Evolutionary conservation across 352 stramenopile species (phyloP).

Genomic region (Pythium apleroticum): DNA sequence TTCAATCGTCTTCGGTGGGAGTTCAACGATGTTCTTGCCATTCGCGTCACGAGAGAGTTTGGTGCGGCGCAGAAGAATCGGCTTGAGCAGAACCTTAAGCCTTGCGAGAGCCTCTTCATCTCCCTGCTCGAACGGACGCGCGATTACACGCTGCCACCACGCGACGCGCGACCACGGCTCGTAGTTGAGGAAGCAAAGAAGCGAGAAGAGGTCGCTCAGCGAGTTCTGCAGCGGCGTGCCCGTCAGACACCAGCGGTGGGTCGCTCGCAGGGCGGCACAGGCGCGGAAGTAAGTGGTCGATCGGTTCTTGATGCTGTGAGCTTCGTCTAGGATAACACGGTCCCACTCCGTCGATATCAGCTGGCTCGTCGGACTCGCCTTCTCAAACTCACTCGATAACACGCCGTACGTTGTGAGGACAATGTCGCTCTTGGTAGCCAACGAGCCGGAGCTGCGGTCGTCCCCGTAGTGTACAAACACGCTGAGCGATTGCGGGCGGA

Average conservation of each 20-base stretch:
- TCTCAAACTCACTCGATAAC: slow-evolving; percentile 67
- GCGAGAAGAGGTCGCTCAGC: slow-evolving; percentile 84
- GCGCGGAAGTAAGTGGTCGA: slow-evolving; percentile 69
- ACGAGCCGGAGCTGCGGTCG: slow-evolving; percentile 34
- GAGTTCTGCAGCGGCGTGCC: slow-evolving; percentile 90
- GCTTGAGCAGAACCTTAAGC: slow-evolving; percentile 65
- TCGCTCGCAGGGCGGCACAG: slow-evolving; percentile 50
- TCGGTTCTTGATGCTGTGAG: slow-evolving; percentile 91
- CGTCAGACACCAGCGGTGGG: slow-evolving; percentile 88
- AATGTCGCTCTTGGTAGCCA: slow-evolving; percentile 47
- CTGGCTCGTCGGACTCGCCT: slow-evolving; percentile 24
- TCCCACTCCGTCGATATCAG: slow-evolving; percentile 58
- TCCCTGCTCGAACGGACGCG: slow-evolving; percentile 70
- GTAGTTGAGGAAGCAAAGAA: slow-evolving; percentile 85
- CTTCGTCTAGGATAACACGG: slow-evolving; percentile 90
- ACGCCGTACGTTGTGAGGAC: slow-evolving; percentile 87
- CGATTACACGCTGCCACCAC: slow-evolving; percentile 87
- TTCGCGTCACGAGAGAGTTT: slow-evolving; percentile 69
- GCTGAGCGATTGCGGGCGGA: slow-evolving; percentile 46
- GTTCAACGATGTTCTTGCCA: slow-evolving; percentile 62
- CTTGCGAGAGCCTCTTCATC: slow-evolving; percentile 59
- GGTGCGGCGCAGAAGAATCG: slow-evolving; percentile 85
- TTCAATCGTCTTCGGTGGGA: slow-evolving; percentile 75
- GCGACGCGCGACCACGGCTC: slow-evolving; percentile 78
- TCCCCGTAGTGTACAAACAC: slow-evolving; percentile 78